Percentiles rank a stretch among this genome's conserved stretches.
Evolutionary conservation across 1,284 basidiomycete genomes (phyloP).

Genomic region (Golubevia sp.): DNA sequence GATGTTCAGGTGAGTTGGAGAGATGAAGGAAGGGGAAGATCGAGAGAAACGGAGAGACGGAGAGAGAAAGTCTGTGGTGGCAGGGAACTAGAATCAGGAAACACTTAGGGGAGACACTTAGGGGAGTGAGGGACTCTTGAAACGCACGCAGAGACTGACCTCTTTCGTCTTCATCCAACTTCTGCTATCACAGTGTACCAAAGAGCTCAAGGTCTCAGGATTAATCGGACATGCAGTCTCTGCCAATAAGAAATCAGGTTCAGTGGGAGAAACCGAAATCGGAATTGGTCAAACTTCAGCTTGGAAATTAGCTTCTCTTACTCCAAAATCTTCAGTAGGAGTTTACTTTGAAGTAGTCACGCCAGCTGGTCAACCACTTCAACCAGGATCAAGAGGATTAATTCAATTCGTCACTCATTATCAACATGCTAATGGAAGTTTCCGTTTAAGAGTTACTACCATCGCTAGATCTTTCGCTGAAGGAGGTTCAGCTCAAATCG

Average conservation of each 20-base stretch:
- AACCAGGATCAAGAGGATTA: conserved; percentile 55
- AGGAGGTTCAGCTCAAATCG: conserved; percentile 53
- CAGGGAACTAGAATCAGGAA: too few species aligned
- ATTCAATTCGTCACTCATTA: conserved; percentile 62
- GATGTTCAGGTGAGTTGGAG: conserved; percentile 40
- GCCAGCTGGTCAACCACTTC: conserved; percentile 54
- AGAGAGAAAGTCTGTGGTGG: too few species aligned
- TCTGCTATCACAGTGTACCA: conserved; percentile 33
- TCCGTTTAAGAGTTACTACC: conserved; percentile 57
- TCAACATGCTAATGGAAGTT: conserved; percentile 58
- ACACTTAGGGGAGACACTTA: too few species aligned
- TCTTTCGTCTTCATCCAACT: not conserved
- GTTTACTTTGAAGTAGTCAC: conserved; percentile 62
- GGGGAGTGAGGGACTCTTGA: too few species aligned
- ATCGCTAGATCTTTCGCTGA: conserved; percentile 61
- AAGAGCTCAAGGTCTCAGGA: conserved; percentile 61
- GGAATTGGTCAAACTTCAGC: conserved; percentile 61
- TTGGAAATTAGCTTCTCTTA: conserved; percentile 58
- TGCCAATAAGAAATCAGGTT: conserved; percentile 55
- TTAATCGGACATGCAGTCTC: conserved; percentile 60
- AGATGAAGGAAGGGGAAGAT: not conserved
- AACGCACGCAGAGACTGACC: too few species aligned
- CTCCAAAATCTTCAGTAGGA: conserved; percentile 51
- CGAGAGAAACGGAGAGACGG: conserved; percentile 79
- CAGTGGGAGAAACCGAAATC: conserved; percentile 61